phyloP scores from a whole-genome alignment of 2,329 filamentous ascomycete genomes.

The Aspergillus fijiensis region DNA sequence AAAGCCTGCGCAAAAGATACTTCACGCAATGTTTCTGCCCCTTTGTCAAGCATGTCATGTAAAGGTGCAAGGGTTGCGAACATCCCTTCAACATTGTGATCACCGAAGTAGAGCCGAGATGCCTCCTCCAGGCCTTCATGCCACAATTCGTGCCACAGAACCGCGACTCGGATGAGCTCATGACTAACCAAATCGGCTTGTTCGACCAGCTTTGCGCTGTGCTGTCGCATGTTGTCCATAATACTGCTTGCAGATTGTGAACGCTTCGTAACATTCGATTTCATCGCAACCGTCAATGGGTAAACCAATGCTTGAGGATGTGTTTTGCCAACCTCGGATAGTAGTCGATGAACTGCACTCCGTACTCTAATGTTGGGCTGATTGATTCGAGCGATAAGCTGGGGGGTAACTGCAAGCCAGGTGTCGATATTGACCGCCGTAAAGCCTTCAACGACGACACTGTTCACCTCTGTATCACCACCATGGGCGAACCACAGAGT shows the following conservation, averaged over 20 bases:
- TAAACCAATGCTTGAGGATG: constrained; percentile 97
- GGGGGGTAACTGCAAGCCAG: constrained; percentile 97
- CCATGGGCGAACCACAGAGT: constrained; percentile 97
- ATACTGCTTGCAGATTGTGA: constrained; percentile 87
- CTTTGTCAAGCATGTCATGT: constrained; percentile 85
- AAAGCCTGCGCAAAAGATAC: constrained; percentile 98
- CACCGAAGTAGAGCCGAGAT: constrained; percentile 92
- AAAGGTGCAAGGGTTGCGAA: constrained; percentile 85
- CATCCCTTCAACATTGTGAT: constrained; percentile 98
- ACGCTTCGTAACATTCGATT: constrained; percentile 81
- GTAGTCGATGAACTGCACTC: constrained; percentile 84
- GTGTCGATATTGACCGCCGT: constrained; percentile 92
- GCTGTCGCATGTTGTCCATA: constrained; percentile 97
- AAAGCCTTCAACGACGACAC: constrained; percentile 85
- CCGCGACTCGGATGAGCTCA: constrained; percentile 93
- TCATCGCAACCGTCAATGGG: constrained; percentile 95
- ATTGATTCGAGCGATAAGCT: constrained; percentile 95
- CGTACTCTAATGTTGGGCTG: constrained; percentile 88
- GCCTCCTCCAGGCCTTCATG: constrained; percentile 97
- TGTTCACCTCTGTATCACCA: constrained; percentile 81
- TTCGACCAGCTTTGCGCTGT: constrained; percentile 87
- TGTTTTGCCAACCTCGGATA: constrained; percentile 87
- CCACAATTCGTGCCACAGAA: constrained; percentile 98
- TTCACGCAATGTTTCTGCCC: constrained; percentile 89
- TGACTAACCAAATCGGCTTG: constrained; percentile 94